Base-by-base conservation (phyloP, 148 eudicot species). In the Rhododendron ferrugineum region DNA sequence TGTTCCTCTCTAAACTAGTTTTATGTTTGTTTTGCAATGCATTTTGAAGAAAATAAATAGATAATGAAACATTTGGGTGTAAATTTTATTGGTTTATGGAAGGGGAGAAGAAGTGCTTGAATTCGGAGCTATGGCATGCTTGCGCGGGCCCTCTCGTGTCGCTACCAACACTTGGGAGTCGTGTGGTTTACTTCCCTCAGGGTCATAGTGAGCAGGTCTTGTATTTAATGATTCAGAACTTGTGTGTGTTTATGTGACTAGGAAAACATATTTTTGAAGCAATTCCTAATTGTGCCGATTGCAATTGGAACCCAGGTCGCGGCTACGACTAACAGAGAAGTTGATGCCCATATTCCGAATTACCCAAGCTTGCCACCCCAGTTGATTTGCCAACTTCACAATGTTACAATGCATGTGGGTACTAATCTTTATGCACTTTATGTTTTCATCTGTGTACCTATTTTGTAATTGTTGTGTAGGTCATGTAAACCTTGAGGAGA, bases 391-490 rank as follows among this genome's bases (percentile, higher is more conserved):
- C 99, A 97, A 87, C 96, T 97, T 85, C 99, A 95, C 91, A 97
- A 97, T 92, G 96, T 97, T 85, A 97, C 96, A 84, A 97, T 97
- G 99, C 99, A 97, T 91, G 99, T 97, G 89, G 88, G 97, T 92
- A 86, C 89, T 78, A 32, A 75, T 82, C 84, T 84, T 86, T 90
- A 44, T 46, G 34, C 28, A 5, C 46, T 30, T 82, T n/a, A 81
- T 62, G 34, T 54, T 40, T 47, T 74, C 52, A 18, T 18, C 20
- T n/a, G 13, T 76, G 26, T 50, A 32, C 50, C 28, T 6, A n/a
- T 20, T 54, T 5, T 42, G 36, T 36, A 20, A 52, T 32, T 50
- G 9, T 23, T 2, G 13, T 87, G 36, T 79, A n/a, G 26, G 46
- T 18, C 16, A 78, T 15, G 46, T 37, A 15, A 56, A 54, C 30